Conservation (phyloP, 139 green algal species). For the Choricystis sp. region DNA sequence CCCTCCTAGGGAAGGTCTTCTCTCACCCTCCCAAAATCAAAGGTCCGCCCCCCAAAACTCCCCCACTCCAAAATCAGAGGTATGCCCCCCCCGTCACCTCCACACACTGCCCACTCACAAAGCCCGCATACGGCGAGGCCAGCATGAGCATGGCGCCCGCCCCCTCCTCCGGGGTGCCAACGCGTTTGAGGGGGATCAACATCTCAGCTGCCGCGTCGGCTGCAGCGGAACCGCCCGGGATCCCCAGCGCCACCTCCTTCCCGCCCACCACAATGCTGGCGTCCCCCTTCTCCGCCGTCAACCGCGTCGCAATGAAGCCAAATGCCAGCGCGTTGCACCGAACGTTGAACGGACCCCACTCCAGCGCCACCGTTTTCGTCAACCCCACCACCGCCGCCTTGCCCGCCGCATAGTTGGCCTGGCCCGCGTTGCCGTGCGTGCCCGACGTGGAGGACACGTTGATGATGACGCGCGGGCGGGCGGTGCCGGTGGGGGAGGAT, state of each 20-base stretch:
- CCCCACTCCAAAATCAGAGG: too few species aligned
- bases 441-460: slow-evolving; percentile 65
- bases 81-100: slow-evolving; percentile 32
- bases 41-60: too few species aligned
- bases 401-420: slow-evolving; percentile 50
- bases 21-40: too few species aligned
- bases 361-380: slow-evolving; percentile 57
- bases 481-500: slow-evolving; percentile 7
- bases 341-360: slow-evolving; percentile 67
- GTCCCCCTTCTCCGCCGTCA: slow-evolving; percentile 29
- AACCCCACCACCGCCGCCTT: slow-evolving; percentile 57
- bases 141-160: slow-evolving; percentile 61
- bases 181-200: slow-evolving; percentile 38
- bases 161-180: slow-evolving; percentile 53
- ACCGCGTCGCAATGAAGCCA: slow-evolving; percentile 59
- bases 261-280: slow-evolving; percentile 38
- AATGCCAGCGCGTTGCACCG: slow-evolving; percentile 62
- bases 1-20: too few species aligned
- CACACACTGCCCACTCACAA: slow-evolving; percentile 34
- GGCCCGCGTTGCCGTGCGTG: slow-evolving; percentile 27
- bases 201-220: slow-evolving; percentile 12
- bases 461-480: slow-evolving; percentile 46
- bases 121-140: slow-evolving; percentile 26
- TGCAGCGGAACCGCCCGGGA: slow-evolving; percentile 12
- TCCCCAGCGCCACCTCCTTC: slow-evolving; percentile 46